Evolutionary conservation across 2,329 filamentous ascomycete species (phyloP), one percentile per base, ranked within the genome.

Genomic region (Exophiala dermatitidis): DNA sequence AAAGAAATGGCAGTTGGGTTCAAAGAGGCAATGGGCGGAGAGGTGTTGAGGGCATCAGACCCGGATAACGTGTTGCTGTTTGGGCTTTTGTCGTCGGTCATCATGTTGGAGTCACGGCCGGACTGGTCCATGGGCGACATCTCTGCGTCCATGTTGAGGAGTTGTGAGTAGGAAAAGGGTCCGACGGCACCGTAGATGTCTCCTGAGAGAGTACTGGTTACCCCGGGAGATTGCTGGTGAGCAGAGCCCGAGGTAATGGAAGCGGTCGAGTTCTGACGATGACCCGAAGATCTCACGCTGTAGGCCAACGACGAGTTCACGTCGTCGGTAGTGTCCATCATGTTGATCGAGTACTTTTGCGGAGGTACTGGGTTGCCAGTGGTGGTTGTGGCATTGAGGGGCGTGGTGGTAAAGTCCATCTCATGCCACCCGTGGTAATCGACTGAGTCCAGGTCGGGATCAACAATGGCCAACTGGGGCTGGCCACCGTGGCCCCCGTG

Each of bases 361-460:
- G 48, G 47, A 30, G 43, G 42, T 36, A n/a, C 36, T 43, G 50
- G 47, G 19, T 19, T 19, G 19, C 19, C 19, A 19, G 19, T 19
- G 45, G 33, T 44, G 12, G 54, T 48, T 10, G 44, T 45, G 28
- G 53, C 44, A 32, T 36, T 54, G 53, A 60, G 55, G 50, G 55
- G 53, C 28, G 47, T 26, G 10, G 48, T 54, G 34, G 58, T 60
- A 33, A 60, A 60, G 45, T 60, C 58, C 58, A 60, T 60, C 58
- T 60, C 58, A 58, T 60, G 58, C 55, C 56, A 59, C 57, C 54
- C 51, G 49, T 31, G 54, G 55, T 56, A 58, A 56, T 60, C 58
- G 41, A 53, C 45, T 19, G 51, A 49, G 51, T 19, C 19, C 19
- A 19, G 19, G 19, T 60, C 58, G 31, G 58, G 55, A 44, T 58